These are phyloP conservation scores for Picea abies DNA, from an alignment of 83 land plant genomes.

Conservation along the genomic window DNA sequence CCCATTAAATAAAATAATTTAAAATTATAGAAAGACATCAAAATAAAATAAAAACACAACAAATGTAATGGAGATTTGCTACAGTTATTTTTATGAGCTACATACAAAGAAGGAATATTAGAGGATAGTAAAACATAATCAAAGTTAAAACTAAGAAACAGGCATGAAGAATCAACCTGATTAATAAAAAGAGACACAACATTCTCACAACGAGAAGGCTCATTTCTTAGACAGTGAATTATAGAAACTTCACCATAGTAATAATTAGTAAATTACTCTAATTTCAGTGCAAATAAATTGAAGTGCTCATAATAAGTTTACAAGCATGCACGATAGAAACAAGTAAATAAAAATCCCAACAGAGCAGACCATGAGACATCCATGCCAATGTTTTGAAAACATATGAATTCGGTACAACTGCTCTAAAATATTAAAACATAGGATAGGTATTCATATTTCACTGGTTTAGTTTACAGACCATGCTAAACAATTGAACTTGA, in stretches of 20 bases:
- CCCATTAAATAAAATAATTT: conserved; percentile 1
- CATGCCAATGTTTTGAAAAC: background rate
- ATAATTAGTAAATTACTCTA: no score
- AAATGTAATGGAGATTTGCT: background rate
- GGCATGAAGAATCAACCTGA: background rate
- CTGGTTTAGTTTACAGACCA: background rate
- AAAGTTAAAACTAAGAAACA: background rate
- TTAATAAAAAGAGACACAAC: background rate
- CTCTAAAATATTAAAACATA: no score
- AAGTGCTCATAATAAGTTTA: background rate
- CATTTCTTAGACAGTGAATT: no score
- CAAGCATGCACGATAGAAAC: background rate
- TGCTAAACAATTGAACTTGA: background rate
- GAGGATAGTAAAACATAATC: background rate
- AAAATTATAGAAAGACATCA: background rate
- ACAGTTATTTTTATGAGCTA: background rate
- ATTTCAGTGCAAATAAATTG: no score
- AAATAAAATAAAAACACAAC: background rate
- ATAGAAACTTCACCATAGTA: no score
- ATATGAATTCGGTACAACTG: background rate
- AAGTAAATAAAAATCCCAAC: background rate
- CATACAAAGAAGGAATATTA: background rate
- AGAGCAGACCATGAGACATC: background rate
- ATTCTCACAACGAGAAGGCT: no score
- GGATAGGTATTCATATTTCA: background rate